Percentiles rank a stretch among this genome's conserved stretches.
These are phyloP conservation scores for Omphalotus olearius DNA, from an alignment of 1,284 basidiomycete species.

Conservation along the genomic window DNA sequence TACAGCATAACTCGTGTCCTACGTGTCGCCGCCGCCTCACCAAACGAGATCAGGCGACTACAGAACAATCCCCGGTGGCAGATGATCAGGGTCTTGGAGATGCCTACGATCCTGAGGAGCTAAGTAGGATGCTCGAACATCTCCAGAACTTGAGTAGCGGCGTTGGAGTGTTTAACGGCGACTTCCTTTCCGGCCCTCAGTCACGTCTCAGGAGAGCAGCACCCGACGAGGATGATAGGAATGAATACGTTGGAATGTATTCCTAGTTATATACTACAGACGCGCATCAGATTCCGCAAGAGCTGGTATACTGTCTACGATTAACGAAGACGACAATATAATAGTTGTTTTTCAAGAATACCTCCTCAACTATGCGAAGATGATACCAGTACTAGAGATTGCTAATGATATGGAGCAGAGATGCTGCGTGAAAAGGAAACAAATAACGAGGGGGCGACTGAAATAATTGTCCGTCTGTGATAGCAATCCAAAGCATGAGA, in stretches of 20 bases:
- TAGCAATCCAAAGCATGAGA: constrained; percentile 10
- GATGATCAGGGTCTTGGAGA: constrained; percentile 1
- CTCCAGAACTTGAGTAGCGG: not conserved
- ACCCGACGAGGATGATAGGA: constrained; percentile 18
- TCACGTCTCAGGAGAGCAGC: not conserved
- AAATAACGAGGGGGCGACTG: not conserved
- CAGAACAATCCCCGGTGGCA: constrained; percentile 9
- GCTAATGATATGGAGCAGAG: not conserved
- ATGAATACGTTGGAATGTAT: constrained; percentile 48
- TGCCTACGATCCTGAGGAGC: constrained; percentile 8
- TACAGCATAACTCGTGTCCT: constrained; percentile 59
- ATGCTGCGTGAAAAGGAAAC: not conserved
- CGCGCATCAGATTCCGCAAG: constrained; percentile 1
- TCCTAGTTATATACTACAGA: constrained; percentile 29
- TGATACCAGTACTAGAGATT: not conserved
- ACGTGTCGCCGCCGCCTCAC: constrained; percentile 51
- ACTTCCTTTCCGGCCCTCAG: not conserved
- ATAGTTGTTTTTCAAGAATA: not conserved
- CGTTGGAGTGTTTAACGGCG: not conserved
- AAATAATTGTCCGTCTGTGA: constrained; percentile 2
- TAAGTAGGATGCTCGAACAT: constrained; percentile 3
- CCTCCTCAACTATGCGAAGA: not conserved
- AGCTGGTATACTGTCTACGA: constrained; percentile 11
- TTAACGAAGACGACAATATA: constrained; percentile 9
- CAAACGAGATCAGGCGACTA: constrained; percentile 6